Evolutionary conservation across 2,329 filamentous ascomycete genomes (phyloP), one percentile per base, ranked within the genome.

Genomic region (Rhynchosporium agropyri): DNA sequence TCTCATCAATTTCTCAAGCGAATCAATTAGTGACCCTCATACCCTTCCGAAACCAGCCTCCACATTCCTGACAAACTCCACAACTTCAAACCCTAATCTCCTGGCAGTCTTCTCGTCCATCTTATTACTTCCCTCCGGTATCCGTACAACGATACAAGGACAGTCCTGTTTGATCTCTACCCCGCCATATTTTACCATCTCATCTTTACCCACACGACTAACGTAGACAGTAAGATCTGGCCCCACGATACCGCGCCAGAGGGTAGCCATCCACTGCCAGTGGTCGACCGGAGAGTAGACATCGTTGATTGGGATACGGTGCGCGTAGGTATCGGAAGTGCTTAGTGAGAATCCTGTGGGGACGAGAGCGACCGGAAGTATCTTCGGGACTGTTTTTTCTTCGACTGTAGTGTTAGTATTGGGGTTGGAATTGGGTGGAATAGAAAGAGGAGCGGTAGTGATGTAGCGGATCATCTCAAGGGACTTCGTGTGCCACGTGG

Each of bases 251-350:
- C 92, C 91, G 9, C 93, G 87, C 94, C 94, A 98, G 28, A 97
- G 83, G 49, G 90, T 94, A 42, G 94, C 94, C 81, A 95, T 92
- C 94, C 94, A 98, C 76, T 96, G 90, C 92, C 94, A 98, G 77
- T 98, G 94, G 71, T 96, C 92, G n/a, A 90, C 83, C 0, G 90
- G 87, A 15, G 86, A 84, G 75, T 96, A 97, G 6, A 83, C 81
- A 73, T 96, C 92, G 20, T 82, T 79, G 68, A 96, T 92, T 1
- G 90, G 89, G 49, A 93, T 86, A 13, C 82, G 80, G 60, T 84
- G 86, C 1, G 92, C 90, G 74, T 89, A 94, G 54, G 82, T 80
- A 74, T 97, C 90, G 0, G 91, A 89, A 0, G 89, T 84, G 12
- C 88, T 89, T 46, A 97, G 84, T 65, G 92, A 91, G 76, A 92